A percentile compares a stretch with the other conserved stretches of the same genome.
Conservation (phyloP, 768 basidiomycete species). For the Auricularia heimuer region DNA sequence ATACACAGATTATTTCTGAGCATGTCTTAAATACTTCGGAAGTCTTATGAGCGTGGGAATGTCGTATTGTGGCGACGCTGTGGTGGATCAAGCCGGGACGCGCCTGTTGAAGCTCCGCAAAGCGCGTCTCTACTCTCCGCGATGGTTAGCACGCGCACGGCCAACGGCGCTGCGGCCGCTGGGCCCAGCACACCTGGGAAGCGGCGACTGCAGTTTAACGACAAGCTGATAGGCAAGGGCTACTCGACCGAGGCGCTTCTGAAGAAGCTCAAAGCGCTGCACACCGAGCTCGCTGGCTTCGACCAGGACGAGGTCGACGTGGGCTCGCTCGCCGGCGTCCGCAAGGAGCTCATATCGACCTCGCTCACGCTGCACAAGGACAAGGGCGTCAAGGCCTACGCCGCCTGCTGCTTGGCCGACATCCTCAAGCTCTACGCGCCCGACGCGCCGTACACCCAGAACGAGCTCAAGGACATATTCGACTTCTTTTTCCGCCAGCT, state of each 20-base stretch:
- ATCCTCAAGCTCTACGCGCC: conserved; percentile 90
- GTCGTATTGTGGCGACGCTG: neutral
- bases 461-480: conserved; percentile 90
- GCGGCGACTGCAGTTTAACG: conserved; percentile 47
- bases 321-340: conserved; percentile 53
- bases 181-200: conserved; percentile 13
- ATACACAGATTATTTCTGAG: too few species aligned
- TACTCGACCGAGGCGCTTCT: conserved; percentile 72
- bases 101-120: neutral
- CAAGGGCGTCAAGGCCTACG: conserved; percentile 88
- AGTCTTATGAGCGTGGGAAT: too few species aligned
- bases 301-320: conserved; percentile 85
- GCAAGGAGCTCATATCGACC: conserved; percentile 69
- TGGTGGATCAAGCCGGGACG: neutral
- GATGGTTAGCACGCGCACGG: conserved; percentile 67
- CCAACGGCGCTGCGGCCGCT: conserved; percentile 36
- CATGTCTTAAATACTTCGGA: too few species aligned
- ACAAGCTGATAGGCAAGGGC: conserved; percentile 71
- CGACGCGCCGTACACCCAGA: conserved; percentile 87
- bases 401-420: conserved; percentile 91
- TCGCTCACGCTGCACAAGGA: conserved; percentile 90
- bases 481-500: conserved; percentile 93
- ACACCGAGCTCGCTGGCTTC: conserved; percentile 64
- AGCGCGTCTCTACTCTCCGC: conserved; percentile 27
- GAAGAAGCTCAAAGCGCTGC: conserved; percentile 77